Percentiles rank a stretch among this genome's conserved stretches.
These are phyloP conservation scores for Stentor roeselii DNA, from an alignment of 73 alveolate genomes.

Conservation along the genomic window DNA sequence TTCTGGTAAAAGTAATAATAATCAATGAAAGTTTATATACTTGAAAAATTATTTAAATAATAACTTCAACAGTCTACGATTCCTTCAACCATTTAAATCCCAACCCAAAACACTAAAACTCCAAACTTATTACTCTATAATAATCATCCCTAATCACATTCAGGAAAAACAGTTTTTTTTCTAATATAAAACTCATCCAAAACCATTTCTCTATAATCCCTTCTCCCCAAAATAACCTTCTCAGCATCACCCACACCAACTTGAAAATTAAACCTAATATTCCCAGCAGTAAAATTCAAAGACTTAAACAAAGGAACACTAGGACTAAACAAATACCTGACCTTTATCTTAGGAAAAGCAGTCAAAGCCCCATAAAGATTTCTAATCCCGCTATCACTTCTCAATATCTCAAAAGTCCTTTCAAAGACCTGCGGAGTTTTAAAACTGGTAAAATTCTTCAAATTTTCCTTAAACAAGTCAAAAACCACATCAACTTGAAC, in stretches of 20 bases:
- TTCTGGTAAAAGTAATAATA: too few species aligned
- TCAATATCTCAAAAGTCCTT: neutral
- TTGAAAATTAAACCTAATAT: neutral
- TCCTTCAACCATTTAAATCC: too few species aligned
- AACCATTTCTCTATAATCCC: too few species aligned
- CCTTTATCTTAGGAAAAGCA: neutral
- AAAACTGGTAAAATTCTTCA: neutral
- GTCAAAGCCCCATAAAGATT: neutral
- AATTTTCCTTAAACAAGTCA: neutral
- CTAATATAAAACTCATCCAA: too few species aligned
- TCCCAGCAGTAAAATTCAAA: conserved; percentile 1
- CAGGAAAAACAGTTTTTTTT: too few species aligned
- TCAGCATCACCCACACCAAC: neutral
- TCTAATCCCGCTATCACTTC: neutral
- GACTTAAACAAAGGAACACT: neutral
- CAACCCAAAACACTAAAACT: too few species aligned
- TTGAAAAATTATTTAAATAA: too few species aligned
- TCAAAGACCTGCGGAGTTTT: neutral
- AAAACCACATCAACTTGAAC: neutral
- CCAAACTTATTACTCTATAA: too few species aligned
- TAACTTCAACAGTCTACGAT: too few species aligned
- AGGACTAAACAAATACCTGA: conserved; percentile 28
- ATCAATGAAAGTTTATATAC: too few species aligned
- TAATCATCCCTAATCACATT: too few species aligned
- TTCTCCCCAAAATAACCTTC: too few species aligned